Conservation (phyloP, 179 eudicot genomes). For the Dionaea muscipula region DNA sequence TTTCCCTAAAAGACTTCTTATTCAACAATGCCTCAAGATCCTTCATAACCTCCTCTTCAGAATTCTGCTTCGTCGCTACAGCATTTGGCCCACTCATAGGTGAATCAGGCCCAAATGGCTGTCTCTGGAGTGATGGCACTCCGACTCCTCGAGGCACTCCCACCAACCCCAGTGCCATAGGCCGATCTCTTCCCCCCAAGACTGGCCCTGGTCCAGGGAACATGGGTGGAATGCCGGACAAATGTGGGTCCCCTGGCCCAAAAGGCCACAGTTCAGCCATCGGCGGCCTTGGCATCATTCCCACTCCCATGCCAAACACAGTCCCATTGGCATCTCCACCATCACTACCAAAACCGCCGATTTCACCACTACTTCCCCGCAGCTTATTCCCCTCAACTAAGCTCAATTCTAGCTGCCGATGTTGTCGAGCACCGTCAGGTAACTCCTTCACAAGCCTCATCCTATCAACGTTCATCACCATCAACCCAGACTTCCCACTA, state of each 20-base stretch:
- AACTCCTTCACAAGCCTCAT: constrained; percentile 50
- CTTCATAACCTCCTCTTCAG: constrained; percentile 79
- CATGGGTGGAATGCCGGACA: constrained; percentile 24
- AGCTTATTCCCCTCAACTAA: constrained; percentile 15
- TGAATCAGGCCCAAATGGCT: constrained; percentile 30
- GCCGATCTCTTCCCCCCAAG: constrained; percentile 21
- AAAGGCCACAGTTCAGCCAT: constrained; percentile 48
- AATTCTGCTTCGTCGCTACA: constrained; percentile 27
- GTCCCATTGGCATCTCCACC: constrained; percentile 14
- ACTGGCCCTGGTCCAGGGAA: constrained; percentile 30
- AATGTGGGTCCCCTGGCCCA: constrained; percentile 29
- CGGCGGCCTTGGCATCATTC: constrained; percentile 25
- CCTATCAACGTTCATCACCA: constrained; percentile 70
- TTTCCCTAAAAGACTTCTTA: constrained; percentile 72
- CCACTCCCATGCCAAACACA: constrained; percentile 27
- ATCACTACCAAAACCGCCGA: constrained; percentile 7
- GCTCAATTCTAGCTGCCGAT: constrained; percentile 18
- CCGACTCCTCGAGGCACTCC: constrained; percentile 43
- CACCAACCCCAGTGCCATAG: constrained; percentile 30
- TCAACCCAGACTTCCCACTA: constrained; percentile 59
- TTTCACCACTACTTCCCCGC: constrained; percentile 4
- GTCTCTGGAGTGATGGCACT: constrained; percentile 42
- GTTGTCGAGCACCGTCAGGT: constrained; percentile 33
- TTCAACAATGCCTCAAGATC: constrained; percentile 79
- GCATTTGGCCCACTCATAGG: constrained; percentile 13